These are phyloP conservation scores for Chalciporus pseudorubinellus DNA, from an alignment of 768 basidiomycete genomes.

Conservation along the genomic window DNA sequence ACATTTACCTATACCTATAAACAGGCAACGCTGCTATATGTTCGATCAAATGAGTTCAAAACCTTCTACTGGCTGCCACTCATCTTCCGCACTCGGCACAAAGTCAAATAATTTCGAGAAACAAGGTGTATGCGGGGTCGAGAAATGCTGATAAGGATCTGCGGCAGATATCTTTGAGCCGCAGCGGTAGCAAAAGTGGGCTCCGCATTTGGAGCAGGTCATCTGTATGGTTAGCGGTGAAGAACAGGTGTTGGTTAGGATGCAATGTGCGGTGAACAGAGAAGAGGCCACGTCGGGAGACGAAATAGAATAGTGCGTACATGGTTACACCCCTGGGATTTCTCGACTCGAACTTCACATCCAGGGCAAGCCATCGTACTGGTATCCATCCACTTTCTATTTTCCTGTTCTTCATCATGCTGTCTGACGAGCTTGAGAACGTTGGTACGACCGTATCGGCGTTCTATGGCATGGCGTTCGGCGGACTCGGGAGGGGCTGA, in stretches of 20 bases:
- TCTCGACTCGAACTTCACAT: slow-evolving; percentile 72
- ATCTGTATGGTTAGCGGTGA: slow-evolving; percentile 45
- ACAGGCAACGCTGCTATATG: no score
- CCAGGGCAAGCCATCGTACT: slow-evolving; percentile 73
- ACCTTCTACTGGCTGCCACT: slow-evolving; percentile 48
- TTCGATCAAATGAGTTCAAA: slow-evolving; percentile 28
- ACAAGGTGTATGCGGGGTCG: slow-evolving; percentile 48
- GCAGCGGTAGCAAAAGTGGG: slow-evolving; percentile 85
- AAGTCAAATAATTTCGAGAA: slow-evolving; percentile 68
- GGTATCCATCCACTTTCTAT: slow-evolving; percentile 66
- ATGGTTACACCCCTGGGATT: slow-evolving; percentile 83
- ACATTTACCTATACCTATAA: no score
- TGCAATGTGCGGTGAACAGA: neutral
- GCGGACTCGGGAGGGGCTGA: slow-evolving; percentile 50
- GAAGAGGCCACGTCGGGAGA: neutral
- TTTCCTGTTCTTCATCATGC: slow-evolving; percentile 73
- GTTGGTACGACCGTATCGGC: slow-evolving; percentile 59
- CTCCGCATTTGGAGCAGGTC: slow-evolving; percentile 70
- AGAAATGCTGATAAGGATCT: slow-evolving; percentile 72
- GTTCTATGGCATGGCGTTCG: slow-evolving; percentile 53
- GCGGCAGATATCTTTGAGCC: slow-evolving; percentile 47
- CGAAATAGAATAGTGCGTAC: slow-evolving; percentile 42
- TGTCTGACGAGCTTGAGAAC: slow-evolving; percentile 57
- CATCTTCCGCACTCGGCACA: slow-evolving; percentile 34
- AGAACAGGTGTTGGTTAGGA: neutral